Evolutionary conservation across 441 rosid genomes (phyloP).

Genomic region (Adansonia madagascariensis): DNA sequence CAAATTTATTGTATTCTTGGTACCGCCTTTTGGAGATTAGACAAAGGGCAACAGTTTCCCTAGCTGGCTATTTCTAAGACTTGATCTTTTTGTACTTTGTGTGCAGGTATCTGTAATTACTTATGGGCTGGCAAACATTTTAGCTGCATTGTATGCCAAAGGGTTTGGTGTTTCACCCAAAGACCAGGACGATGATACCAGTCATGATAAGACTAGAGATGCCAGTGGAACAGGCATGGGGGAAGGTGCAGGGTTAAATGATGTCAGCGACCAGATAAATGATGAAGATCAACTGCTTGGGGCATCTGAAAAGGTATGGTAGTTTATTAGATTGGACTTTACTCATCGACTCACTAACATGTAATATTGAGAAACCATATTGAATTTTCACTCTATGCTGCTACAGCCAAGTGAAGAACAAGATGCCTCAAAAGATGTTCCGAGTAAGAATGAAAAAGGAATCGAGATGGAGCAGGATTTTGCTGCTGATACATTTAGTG

Average conservation of each 20-base stretch:
- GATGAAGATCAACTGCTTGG: slow-evolving; percentile 95
- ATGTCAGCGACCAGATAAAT: slow-evolving; percentile 89
- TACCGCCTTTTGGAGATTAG: not conserved
- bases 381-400: slow-evolving; percentile 32
- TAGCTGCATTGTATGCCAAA: slow-evolving; percentile 74
- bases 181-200: slow-evolving; percentile 66
- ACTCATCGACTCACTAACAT: slow-evolving; percentile 1
- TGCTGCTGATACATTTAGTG: slow-evolving; percentile 68
- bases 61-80: not conserved
- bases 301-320: slow-evolving; percentile 65
- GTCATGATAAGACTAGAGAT: slow-evolving; percentile 50
- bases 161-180: slow-evolving; percentile 73
- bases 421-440: slow-evolving; percentile 60
- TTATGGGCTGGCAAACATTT: slow-evolving; percentile 69
- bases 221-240: slow-evolving; percentile 97
- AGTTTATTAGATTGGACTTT: not conserved
- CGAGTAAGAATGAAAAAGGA: slow-evolving; percentile 75
- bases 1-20: not conserved
- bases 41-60: not conserved
- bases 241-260: slow-evolving; percentile 81
- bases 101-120: slow-evolving; percentile 80
- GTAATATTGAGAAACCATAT: slow-evolving; percentile 16
- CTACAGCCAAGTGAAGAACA: slow-evolving; percentile 72
- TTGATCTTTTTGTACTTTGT: slow-evolving; percentile 19
- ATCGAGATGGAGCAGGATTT: slow-evolving; percentile 94